A percentile compares a stretch with the other conserved stretches of the same genome.
Evolutionary conservation across 148 eudicot genomes (phyloP).

Genomic region (Arbutus unedo): DNA sequence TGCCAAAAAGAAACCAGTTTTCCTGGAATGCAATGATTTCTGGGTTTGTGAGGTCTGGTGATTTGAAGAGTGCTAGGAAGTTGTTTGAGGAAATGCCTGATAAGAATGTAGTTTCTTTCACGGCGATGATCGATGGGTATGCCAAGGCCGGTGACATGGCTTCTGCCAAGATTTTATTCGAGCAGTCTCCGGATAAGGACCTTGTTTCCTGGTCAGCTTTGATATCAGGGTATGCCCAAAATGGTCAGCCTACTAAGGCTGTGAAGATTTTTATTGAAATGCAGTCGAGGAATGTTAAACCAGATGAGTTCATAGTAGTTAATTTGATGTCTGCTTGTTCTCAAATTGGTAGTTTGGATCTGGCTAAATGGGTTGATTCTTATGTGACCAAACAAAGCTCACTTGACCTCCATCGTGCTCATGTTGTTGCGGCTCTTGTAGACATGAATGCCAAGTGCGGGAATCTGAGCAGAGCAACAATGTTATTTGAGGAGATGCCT

Average conservation of each 20-base stretch:
- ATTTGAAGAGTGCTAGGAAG: constrained; percentile 37
- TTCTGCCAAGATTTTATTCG: constrained; percentile 56
- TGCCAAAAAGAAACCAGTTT: constrained; percentile 44
- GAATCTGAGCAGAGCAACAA: constrained; percentile 50
- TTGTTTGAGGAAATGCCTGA: constrained; percentile 65
- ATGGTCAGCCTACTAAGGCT: constrained; percentile 57
- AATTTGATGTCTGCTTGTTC: constrained; percentile 81
- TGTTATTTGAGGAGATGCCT: constrained; percentile 51
- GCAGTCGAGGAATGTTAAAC: constrained; percentile 36
- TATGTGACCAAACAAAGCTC: constrained; percentile 33
- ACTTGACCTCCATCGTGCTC: constrained; percentile 35
- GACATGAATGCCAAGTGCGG: constrained; percentile 85
- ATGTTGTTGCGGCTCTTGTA: constrained; percentile 60
- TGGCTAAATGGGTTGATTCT: constrained; percentile 63
- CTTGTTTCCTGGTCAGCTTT: constrained; percentile 61
- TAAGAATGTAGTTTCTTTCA: constrained; percentile 47
- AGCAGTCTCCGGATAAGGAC: constrained; percentile 43
- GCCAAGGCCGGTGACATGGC: constrained; percentile 64
- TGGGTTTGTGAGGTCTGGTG: constrained; percentile 47
- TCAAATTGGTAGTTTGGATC: constrained; percentile 46
- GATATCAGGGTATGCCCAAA: constrained; percentile 61
- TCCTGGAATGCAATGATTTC: constrained; percentile 64
- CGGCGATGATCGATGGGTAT: constrained; percentile 63
- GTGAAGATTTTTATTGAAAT: constrained; percentile 45
- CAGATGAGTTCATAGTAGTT: constrained; percentile 54